These are phyloP conservation scores for Rhizopogon vinicolor DNA, from an alignment of 768 basidiomycete species.

Conservation along the genomic window DNA sequence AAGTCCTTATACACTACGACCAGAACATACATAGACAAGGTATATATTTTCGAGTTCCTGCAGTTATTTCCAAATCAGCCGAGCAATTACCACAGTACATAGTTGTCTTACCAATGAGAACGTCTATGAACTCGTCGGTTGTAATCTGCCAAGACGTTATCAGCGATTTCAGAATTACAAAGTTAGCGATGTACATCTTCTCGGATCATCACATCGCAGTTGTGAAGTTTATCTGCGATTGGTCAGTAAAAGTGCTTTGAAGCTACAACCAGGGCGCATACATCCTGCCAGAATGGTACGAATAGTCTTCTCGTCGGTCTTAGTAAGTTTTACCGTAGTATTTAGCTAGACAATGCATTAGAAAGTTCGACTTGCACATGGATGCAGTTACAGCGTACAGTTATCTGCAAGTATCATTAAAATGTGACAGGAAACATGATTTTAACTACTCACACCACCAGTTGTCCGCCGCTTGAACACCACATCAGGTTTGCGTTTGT, in stretches of 20 bases:
- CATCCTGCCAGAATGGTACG: conserved; percentile 89
- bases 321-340: conserved; percentile 88
- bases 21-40: conserved; percentile 76
- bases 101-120: conserved; percentile 70
- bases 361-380: neutral
- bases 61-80: neutral
- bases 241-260: conserved; percentile 6
- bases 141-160: conserved; percentile 58
- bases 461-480: conserved; percentile 93
- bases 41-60: conserved; percentile 91
- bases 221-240: conserved; percentile 73
- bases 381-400: conserved; percentile 35
- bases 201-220: conserved; percentile 97
- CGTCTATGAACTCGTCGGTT: conserved; percentile 96
- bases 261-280: conserved; percentile 26
- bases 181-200: conserved; percentile 69
- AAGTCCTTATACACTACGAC: conserved; percentile 1
- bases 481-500: conserved; percentile 87
- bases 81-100: neutral
- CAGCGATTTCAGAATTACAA: conserved; percentile 1
- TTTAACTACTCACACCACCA: conserved; percentile 64
- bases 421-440: conserved; percentile 4
- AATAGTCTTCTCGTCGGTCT: conserved; percentile 93
- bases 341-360: conserved; percentile 50
- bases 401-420: conserved; percentile 49